Conservation (phyloP, 2,329 filamentous ascomycete species). For the Shiraia sp. region DNA sequence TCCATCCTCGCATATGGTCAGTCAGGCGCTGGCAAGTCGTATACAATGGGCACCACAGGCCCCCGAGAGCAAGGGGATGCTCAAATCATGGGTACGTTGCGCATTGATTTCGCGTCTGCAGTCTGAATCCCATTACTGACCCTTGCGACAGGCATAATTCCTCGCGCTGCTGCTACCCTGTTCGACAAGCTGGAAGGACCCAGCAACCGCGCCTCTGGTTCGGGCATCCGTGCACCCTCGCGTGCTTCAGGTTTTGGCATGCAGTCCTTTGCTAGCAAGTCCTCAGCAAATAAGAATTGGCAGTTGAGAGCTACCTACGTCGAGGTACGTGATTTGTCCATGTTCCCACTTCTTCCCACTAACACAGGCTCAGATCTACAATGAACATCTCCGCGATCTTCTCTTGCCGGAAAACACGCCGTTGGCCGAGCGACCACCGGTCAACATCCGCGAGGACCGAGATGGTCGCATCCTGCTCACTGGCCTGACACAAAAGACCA, state of each 20-base stretch:
- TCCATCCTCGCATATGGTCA: conserved; percentile 96
- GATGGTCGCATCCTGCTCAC: conserved; percentile 95
- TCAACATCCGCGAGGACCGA: conserved; percentile 91
- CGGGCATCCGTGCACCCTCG: conserved; percentile 69
- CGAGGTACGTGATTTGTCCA: too few relatives aligned
- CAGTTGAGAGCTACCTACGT: conserved; percentile 92
- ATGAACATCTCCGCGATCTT: conserved; percentile 91
- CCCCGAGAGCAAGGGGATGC: conserved; percentile 73
- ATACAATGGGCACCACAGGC: conserved; percentile 96
- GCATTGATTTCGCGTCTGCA: neutral
- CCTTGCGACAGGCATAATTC: conserved; percentile 76
- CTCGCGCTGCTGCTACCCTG: conserved; percentile 80
- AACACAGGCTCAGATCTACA: conserved; percentile 74
- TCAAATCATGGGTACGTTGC: conserved; percentile 73
- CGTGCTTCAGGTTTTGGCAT: conserved; percentile 71
- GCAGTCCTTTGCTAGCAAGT: conserved; percentile 46
- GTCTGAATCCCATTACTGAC: neutral
- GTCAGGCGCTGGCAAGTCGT: conserved; percentile 96
- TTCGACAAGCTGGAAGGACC: conserved; percentile 82
- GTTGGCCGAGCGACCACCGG: conserved; percentile 69
- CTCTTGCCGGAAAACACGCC: conserved; percentile 76
- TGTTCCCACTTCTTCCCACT: too few relatives aligned
- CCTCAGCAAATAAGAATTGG: conserved; percentile 74
- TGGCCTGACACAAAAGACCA: conserved; percentile 81
- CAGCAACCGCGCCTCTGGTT: conserved; percentile 65